Percentiles rank a stretch among this genome's conserved stretches.
Evolutionary conservation across 495 filamentous ascomycete genomes (phyloP).

Genomic region (Talaromyces borbonicus): DNA sequence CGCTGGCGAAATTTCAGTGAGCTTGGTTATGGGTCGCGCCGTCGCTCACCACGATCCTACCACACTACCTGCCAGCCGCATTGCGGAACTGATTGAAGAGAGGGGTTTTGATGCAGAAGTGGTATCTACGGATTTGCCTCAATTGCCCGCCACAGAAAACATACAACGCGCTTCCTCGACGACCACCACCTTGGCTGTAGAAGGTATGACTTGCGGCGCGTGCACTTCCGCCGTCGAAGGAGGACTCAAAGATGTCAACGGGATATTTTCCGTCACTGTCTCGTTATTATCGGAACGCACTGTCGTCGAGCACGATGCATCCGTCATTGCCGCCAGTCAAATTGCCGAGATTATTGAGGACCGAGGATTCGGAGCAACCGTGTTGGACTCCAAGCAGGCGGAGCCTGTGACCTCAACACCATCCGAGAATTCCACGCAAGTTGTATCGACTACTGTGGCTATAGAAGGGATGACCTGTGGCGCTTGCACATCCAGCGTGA

Average conservation of each 20-base stretch:
- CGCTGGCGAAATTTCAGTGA: conserved; percentile 75
- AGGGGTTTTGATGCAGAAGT: conserved; percentile 90
- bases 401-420: conserved; percentile 18
- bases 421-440: conserved; percentile 30
- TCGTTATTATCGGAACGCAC: conserved; percentile 65
- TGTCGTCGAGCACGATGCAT: conserved; percentile 68
- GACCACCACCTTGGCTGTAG: conserved; percentile 77
- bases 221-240: conserved; percentile 87
- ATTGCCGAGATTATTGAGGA: conserved; percentile 88
- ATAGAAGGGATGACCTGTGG: conserved; percentile 97
- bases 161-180: conserved; percentile 30
- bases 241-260: conserved; percentile 60
- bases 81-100: conserved; percentile 84
- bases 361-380: conserved; percentile 78
- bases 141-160: conserved; percentile 22
- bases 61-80: conserved; percentile 57
- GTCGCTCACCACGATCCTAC: conserved; percentile 81
- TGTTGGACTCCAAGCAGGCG: conserved; percentile 43
- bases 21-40: conserved; percentile 84
- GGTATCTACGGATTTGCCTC: conserved; percentile 66
- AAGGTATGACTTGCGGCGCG: conserved; percentile 95
- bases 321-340: conserved; percentile 51
- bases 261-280: conserved; percentile 76
- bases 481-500: conserved; percentile 85
- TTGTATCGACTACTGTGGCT: conserved; percentile 66